A percentile compares a stretch with the other conserved stretches of the same genome.
These are phyloP conservation scores for Rhinocladiella similis DNA, from an alignment of 2,329 filamentous ascomycete genomes.

Conservation along the genomic window DNA sequence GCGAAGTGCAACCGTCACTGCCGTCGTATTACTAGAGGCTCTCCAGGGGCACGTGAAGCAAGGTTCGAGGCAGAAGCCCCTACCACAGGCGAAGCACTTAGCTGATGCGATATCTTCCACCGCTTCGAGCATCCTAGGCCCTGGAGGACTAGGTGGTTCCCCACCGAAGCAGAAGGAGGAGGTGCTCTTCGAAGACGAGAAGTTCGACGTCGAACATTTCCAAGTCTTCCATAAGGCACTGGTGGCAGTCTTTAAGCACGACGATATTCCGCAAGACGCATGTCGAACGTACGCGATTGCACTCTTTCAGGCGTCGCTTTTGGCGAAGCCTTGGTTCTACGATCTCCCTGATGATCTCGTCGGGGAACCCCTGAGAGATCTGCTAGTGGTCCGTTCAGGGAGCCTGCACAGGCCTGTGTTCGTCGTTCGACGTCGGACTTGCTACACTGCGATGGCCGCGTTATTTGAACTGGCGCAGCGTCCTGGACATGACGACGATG, in stretches of 20 bases:
- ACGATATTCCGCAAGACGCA: constrained; percentile 43
- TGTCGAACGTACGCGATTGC: constrained; percentile 70
- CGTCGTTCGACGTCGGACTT: constrained; percentile 68
- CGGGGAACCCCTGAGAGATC: constrained; percentile 56
- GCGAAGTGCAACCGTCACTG: constrained; percentile 73
- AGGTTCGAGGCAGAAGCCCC: background rate
- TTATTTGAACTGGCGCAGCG: constrained; percentile 65
- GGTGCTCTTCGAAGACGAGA: constrained; percentile 66
- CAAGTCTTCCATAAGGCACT: constrained; percentile 57
- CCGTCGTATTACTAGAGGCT: constrained; percentile 61
- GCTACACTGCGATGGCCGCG: constrained; percentile 77
- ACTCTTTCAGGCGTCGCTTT: constrained; percentile 78
- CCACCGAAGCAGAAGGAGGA: constrained; percentile 20
- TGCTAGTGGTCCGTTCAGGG: constrained; percentile 68
- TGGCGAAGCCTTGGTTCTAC: constrained; percentile 68
- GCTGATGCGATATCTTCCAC: constrained; percentile 58
- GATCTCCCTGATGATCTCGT: constrained; percentile 54
- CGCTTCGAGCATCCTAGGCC: constrained; percentile 67
- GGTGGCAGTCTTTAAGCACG: constrained; percentile 52
- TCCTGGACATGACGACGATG: background rate
- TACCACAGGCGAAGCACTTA: constrained; percentile 3
- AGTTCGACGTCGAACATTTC: constrained; percentile 79
- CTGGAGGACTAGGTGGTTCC: constrained; percentile 56
- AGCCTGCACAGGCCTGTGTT: constrained; percentile 69
- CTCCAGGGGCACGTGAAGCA: constrained; percentile 23